A percentile compares a stretch with the other conserved stretches of the same genome.
phyloP scores from a whole-genome alignment of 2,329 filamentous ascomycete genomes.

The Aspergillus sp. region DNA sequence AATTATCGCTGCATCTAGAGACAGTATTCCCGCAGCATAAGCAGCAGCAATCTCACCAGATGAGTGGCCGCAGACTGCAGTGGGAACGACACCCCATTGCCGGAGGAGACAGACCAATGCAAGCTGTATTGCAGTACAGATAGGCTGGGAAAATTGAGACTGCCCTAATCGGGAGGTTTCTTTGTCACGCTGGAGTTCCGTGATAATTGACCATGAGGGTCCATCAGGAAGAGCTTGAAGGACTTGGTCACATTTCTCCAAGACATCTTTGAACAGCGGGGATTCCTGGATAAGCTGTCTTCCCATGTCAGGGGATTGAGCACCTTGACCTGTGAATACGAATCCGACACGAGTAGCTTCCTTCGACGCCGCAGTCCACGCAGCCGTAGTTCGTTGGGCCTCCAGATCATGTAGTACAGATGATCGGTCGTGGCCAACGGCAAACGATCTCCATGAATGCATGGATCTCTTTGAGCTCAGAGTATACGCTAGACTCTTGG shows the following conservation, averaged over 20 bases:
- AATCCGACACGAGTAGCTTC: constrained; percentile 11
- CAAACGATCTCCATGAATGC: neutral
- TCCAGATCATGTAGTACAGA: neutral
- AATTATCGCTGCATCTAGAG: constrained; percentile 6
- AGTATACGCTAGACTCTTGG: neutral
- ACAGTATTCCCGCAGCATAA: constrained; percentile 15
- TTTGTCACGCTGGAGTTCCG: constrained; percentile 3
- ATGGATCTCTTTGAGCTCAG: neutral
- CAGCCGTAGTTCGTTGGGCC: neutral
- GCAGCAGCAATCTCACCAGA: constrained; percentile 23
- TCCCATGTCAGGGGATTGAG: constrained; percentile 24
- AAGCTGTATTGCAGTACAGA: neutral
- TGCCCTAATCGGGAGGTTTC: neutral
- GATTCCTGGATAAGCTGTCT: constrained; percentile 11
- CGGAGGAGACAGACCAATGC: constrained; percentile 1
- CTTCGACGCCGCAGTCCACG: neutral
- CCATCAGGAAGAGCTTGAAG: constrained; percentile 11
- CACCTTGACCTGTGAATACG: constrained; percentile 26
- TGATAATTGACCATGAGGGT: constrained; percentile 10
- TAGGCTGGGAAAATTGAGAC: neutral
- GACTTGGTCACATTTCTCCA: constrained; percentile 10
- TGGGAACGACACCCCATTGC: constrained; percentile 8
- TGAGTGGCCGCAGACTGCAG: constrained; percentile 19
- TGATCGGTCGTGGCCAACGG: neutral
- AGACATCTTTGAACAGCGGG: constrained; percentile 1